Evolutionary conservation across 305 asterid species (phyloP), one percentile per base, ranked within the genome.

Genomic region (Ilex paraguariensis): DNA sequence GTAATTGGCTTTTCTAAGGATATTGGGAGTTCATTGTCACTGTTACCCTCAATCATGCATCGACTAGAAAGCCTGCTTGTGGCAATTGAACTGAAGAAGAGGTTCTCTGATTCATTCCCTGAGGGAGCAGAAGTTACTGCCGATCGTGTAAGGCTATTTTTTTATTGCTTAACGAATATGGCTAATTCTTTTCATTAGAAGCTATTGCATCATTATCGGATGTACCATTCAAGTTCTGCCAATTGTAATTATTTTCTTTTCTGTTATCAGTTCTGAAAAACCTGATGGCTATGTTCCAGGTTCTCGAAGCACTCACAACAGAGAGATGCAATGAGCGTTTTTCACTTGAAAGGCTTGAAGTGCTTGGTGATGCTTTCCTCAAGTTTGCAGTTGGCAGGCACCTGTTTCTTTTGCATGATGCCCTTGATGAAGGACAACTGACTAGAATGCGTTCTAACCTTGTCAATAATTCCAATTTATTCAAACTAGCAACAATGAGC

Each of bases 271-370:
- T 46, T 46, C 52, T 11, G 52, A 13, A 46, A 46, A 46, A 10
- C 6, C 42, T 80, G 55, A 68, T 59, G 51, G 39, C 60, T 61
- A 66, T 66, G 70, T 68, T 52, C 67, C 85, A 94, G 99, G 81
- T 94, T 85, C 99, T 94, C 77, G 97, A 94, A 87, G 99, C 98
- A 64, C 84, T 94, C 68, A 94, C 98, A 57, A 94, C 99, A 28
- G 99, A 88, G 82, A 87, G 77, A 76, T 88, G 98, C 76, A 49
- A 67, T 61, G 99, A 94, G 69, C 75, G 76, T 68, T 88, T 91
- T 69, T 91, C 98, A 74, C 91, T 90, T 69, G 99, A 94, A 83
- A 88, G 99, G 77, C 91, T 90, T 79, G 99, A 94, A 78, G 95
- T 88, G 67, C 96, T 94, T 79, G 99, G 99, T 62, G 99, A 94